Evolutionary conservation across 106 monocot species (phyloP).

Genomic region (Gastrodia elata): DNA sequence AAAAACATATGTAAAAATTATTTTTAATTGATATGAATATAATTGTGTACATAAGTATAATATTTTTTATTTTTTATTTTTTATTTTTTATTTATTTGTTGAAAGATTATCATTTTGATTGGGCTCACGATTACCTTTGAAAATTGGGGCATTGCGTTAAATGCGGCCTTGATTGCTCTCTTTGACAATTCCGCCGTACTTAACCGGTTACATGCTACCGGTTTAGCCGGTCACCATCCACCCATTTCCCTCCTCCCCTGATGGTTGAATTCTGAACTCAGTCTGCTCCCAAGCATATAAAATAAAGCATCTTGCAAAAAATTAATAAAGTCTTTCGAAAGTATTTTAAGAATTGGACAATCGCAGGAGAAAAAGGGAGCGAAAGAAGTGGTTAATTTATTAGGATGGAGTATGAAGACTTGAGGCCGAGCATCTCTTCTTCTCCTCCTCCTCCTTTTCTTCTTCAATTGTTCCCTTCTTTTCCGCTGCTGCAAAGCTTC

Average conservation of each 20-base stretch:
- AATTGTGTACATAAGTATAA: too few species aligned
- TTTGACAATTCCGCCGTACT: too few species aligned
- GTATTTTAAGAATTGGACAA: neutral
- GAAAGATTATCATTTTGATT: too few species aligned
- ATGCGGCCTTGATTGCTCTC: too few species aligned
- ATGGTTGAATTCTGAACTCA: neutral
- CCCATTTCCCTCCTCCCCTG: neutral
- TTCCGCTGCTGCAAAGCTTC: neutral
- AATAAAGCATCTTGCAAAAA: neutral
- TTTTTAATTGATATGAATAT: too few species aligned
- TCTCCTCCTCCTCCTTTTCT: neutral
- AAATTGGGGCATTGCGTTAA: neutral
- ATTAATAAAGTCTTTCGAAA: neutral
- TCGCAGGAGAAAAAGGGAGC: neutral
- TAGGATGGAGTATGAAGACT: conserved; percentile 4
- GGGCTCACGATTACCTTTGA: neutral
- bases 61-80: too few species aligned
- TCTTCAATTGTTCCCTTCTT: too few species aligned
- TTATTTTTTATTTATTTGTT: neutral
- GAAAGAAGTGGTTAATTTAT: too few species aligned
- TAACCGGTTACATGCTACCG: neutral
- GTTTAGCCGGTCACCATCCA: neutral
- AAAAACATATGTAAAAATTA: too few species aligned
- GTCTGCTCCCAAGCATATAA: neutral
- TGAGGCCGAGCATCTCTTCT: neutral